Evolutionary conservation across 192 early-diverging fungal species (phyloP).

Genomic region (Geosiphon pyriformis): DNA sequence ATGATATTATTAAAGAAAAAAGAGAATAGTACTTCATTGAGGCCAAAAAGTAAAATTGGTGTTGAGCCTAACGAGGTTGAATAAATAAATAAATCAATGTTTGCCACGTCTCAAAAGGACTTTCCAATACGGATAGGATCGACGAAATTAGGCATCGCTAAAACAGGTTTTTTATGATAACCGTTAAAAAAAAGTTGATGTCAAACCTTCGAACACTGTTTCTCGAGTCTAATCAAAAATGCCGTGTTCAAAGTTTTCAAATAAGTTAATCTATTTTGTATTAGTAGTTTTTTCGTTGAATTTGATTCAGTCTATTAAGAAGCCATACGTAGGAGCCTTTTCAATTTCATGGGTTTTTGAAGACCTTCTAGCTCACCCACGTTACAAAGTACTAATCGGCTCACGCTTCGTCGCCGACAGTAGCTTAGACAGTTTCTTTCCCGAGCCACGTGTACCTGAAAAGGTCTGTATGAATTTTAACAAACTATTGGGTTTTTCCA

Average conservation of each 20-base stretch:
- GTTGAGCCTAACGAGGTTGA: not conserved
- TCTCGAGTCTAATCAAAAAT: not conserved
- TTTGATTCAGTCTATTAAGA: not conserved
- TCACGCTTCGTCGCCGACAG: not conserved
- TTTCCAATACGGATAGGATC: too few species aligned
- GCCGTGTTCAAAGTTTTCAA: not conserved
- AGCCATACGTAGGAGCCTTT: slow-evolving; percentile 3
- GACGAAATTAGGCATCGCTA: too few species aligned
- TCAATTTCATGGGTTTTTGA: slow-evolving; percentile 36
- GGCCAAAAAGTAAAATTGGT: not conserved
- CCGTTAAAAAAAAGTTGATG: not conserved
- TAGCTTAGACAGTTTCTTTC: slow-evolving; percentile 4
- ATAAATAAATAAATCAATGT: not conserved
- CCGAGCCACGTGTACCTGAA: too few species aligned
- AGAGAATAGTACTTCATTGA: not conserved
- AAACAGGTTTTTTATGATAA: too few species aligned
- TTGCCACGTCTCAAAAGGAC: not conserved
- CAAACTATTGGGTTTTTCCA: not conserved
- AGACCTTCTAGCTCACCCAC: slow-evolving; percentile 46
- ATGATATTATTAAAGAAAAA: not conserved
- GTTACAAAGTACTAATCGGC: slow-evolving; percentile 32
- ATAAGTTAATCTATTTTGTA: not conserved
- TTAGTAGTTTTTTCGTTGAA: not conserved
- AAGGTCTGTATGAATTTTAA: too few species aligned
- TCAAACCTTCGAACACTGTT: not conserved